Evolutionary conservation across 495 filamentous ascomycete genomes (phyloP).

Genomic region (Xylaria sp.): DNA sequence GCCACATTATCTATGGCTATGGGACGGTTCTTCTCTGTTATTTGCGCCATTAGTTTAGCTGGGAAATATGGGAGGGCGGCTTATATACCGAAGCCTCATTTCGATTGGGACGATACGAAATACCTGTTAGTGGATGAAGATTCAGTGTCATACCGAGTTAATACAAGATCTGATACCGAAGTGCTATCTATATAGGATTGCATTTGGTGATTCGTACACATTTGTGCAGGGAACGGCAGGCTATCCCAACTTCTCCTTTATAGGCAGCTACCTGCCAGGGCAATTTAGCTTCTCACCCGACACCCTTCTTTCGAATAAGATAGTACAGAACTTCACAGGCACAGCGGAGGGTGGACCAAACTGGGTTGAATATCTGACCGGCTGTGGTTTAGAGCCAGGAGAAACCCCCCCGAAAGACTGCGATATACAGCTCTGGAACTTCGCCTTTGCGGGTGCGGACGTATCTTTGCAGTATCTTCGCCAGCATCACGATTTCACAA

Average conservation of each 20-base stretch:
- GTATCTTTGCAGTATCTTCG: constrained; percentile 52
- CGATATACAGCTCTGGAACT: constrained; percentile 59
- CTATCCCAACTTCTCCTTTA: constrained; percentile 57
- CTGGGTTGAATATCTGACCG: constrained; percentile 58
- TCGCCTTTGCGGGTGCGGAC: constrained; percentile 62
- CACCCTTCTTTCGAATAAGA: constrained; percentile 52
- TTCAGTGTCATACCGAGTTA: not conserved
- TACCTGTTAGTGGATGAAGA: constrained; percentile 3
- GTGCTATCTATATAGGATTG: constrained; percentile 40
- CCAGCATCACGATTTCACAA: constrained; percentile 57
- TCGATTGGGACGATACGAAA: constrained; percentile 8
- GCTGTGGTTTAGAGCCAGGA: constrained; percentile 47
- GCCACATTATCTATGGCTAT: not conserved
- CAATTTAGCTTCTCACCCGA: constrained; percentile 48
- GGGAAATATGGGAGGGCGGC: not conserved
- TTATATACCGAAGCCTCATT: not conserved
- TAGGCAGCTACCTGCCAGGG: constrained; percentile 47
- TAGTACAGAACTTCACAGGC: constrained; percentile 58
- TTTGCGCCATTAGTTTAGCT: not conserved
- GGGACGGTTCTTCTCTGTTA: not conserved
- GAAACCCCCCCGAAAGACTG: constrained; percentile 35
- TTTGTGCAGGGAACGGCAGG: constrained; percentile 60
- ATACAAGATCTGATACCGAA: not conserved
- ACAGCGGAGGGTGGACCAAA: constrained; percentile 60
- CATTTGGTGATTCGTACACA: constrained; percentile 65